Conservation (phyloP, 2,329 filamentous ascomycete species). For the Cladorrhinum sp. region DNA sequence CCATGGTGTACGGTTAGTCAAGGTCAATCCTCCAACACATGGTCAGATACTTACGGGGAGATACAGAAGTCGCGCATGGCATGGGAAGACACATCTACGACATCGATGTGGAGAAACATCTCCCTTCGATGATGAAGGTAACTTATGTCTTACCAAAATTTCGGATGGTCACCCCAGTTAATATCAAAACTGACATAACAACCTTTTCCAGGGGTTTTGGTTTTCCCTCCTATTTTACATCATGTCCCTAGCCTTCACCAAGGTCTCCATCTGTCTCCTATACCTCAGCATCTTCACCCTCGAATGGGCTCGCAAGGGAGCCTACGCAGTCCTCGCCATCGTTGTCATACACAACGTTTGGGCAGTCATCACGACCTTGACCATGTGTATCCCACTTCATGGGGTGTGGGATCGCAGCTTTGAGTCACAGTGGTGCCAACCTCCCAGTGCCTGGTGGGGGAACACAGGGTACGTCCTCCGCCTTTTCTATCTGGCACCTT, state of each 20-base stretch:
- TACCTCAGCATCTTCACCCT: slow-evolving; percentile 32
- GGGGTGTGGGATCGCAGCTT: slow-evolving; percentile 27
- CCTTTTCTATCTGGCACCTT: neutral
- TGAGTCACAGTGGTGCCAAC: slow-evolving; percentile 13
- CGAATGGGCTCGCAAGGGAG: slow-evolving; percentile 31
- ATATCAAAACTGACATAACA: neutral
- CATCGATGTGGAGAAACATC: neutral
- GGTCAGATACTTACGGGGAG: neutral
- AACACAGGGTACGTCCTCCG: slow-evolving; percentile 18
- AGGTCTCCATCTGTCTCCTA: slow-evolving; percentile 31
- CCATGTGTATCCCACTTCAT: slow-evolving; percentile 28
- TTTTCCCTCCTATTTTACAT: slow-evolving; percentile 28
- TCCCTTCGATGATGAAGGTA: slow-evolving; percentile 15
- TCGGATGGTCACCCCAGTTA: no score
- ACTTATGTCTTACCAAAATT: no score
- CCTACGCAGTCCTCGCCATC: slow-evolving; percentile 24
- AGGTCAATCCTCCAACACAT: neutral
- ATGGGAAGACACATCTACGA: slow-evolving; percentile 24
- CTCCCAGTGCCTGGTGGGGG: slow-evolving; percentile 17
- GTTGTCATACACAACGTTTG: slow-evolving; percentile 26
- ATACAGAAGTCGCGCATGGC: slow-evolving; percentile 18
- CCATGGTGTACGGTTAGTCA: slow-evolving; percentile 12
- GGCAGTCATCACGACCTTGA: slow-evolving; percentile 23
- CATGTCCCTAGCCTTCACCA: slow-evolving; percentile 26
- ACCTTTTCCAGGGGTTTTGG: slow-evolving; percentile 22